A percentile compares a stretch with the other conserved stretches of the same genome.
Evolutionary conservation across 495 filamentous ascomycete species (phyloP).

Genomic region (Penicillium roqueforti): DNA sequence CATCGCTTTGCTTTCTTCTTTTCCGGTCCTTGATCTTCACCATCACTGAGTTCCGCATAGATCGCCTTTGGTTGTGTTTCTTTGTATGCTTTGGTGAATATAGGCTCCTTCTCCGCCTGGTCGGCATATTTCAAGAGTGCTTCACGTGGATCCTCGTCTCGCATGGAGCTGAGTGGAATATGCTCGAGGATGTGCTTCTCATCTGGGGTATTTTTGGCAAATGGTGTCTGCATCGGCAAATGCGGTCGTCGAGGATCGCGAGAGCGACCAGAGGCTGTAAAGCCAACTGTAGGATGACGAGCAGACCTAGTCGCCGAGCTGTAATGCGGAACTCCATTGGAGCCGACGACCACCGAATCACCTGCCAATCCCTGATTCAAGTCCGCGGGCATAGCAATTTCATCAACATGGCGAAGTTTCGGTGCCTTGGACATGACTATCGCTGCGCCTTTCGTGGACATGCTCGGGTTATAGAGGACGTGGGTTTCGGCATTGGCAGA

Average conservation of each 20-base stretch:
- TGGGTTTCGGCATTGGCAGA: conserved; percentile 86
- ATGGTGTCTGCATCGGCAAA: conserved; percentile 80
- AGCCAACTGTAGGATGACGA: conserved; percentile 65
- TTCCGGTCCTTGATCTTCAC: conserved; percentile 66
- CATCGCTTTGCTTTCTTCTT: conserved; percentile 60
- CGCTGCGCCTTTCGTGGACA: conserved; percentile 76
- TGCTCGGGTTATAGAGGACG: conserved; percentile 82
- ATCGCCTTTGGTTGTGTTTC: conserved; percentile 89
- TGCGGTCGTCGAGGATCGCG: conserved; percentile 78
- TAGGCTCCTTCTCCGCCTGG: conserved; percentile 84
- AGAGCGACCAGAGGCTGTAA: conserved; percentile 75
- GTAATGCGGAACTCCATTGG: conserved; percentile 43
- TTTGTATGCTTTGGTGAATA: conserved; percentile 92
- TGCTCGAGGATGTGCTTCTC: conserved; percentile 81
- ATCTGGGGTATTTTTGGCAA: conserved; percentile 86
- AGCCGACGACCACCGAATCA: conserved; percentile 68
- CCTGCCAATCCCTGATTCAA: conserved; percentile 70
- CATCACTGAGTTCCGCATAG: conserved; percentile 89
- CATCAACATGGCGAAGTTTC: conserved; percentile 91
- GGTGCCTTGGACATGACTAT: conserved; percentile 89
- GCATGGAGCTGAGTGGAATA: conserved; percentile 88
- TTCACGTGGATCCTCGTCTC: conserved; percentile 94
- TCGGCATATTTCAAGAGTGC: conserved; percentile 94
- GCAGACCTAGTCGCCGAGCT: conserved; percentile 51
- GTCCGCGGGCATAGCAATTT: conserved; percentile 85